Base-by-base conservation (phyloP, 2,329 filamentous ascomycete species). In the Malbranchea zuffiana region DNA sequence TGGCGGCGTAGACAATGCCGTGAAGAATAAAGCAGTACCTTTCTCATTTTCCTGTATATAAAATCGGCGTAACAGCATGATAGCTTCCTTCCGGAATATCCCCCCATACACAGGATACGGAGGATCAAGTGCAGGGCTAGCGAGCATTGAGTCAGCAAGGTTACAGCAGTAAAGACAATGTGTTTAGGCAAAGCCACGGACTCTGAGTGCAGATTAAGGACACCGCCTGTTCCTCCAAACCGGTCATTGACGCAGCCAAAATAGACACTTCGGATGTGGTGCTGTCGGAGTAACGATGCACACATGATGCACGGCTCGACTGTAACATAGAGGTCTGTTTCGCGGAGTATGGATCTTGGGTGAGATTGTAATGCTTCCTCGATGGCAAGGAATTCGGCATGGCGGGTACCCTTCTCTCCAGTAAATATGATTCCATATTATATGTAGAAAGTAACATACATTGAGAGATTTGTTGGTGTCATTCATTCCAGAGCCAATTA, bases 251-350 rank as follows among this genome's bases (percentile, higher is more conserved):
- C 76, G 42, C 87, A 93, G 3, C 90, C 92, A 59, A 90, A 98
- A 60, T 88, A 96, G 20, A 98, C 90, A 47, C 80, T 81, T 44
- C 81, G 75, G 59, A 98, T 86, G 10, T 78, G 75, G 46, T 92
- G 80, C 60, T 98, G 92, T 35, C 86, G 77, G 34, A 98, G 71
- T 36, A 92, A 76, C 5, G 86, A 92, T 8, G 90, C 90, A 56
- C 90, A 98, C 90, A 98, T 98, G 64, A 98, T 85, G 59, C 90
- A 98, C 3, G 90, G 90, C 62, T 98, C 92, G 37, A 98, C 88
- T 0, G 90, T 98, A 32, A 98, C 90, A 60, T 98, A 98, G 35
- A 98, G 74, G 52, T 81, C 77, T 6, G 78, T 81, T 46, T 87
- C 74, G 25, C 67, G 68, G 48, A 96, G 68, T 44, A 88, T 74